phyloP scores from a whole-genome alignment of 352 stramenopile species.

The Blastocystis sp. region DNA sequence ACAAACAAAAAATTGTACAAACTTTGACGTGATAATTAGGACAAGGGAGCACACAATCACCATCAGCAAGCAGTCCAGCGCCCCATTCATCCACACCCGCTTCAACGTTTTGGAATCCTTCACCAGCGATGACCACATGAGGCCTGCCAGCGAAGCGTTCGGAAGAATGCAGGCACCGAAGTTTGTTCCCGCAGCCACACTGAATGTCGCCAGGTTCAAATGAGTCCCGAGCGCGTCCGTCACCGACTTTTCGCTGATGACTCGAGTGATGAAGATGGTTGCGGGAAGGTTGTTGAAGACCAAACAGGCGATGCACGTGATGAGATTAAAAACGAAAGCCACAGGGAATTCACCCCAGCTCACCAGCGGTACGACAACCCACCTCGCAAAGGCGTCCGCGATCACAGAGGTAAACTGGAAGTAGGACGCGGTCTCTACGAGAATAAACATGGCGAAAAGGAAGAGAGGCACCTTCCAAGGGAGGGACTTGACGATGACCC shows the following conservation, averaged over 20 bases:
- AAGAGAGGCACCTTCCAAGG: conserved; percentile 59
- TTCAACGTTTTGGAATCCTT: conserved; percentile 6
- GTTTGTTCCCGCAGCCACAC: conserved; percentile 52
- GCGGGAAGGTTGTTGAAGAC: conserved; percentile 59
- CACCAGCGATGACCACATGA: conserved; percentile 57
- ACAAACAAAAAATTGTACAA: not conserved
- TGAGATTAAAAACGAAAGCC: conserved; percentile 21
- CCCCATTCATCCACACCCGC: conserved; percentile 41
- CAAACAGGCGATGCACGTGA: conserved; percentile 49
- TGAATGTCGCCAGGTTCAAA: conserved; percentile 2
- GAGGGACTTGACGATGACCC: not conserved
- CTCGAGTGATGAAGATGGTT: conserved; percentile 45
- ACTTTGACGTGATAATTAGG: not conserved
- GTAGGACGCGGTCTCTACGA: conserved; percentile 24
- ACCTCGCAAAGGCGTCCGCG: not conserved
- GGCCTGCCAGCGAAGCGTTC: conserved; percentile 8
- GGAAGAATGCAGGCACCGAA: conserved; percentile 58
- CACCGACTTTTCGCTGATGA: conserved; percentile 40
- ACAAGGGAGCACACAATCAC: conserved; percentile 37
- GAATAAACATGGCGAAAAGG: conserved; percentile 59
- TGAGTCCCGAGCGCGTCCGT: not conserved
- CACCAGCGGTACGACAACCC: not conserved
- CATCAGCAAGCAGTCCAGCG: not conserved
- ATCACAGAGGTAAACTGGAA: conserved; percentile 18
- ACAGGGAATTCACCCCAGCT: not conserved